These are phyloP conservation scores for Fraxinus greggii DNA, from an alignment of 305 asterid species.

Conservation along the genomic window DNA sequence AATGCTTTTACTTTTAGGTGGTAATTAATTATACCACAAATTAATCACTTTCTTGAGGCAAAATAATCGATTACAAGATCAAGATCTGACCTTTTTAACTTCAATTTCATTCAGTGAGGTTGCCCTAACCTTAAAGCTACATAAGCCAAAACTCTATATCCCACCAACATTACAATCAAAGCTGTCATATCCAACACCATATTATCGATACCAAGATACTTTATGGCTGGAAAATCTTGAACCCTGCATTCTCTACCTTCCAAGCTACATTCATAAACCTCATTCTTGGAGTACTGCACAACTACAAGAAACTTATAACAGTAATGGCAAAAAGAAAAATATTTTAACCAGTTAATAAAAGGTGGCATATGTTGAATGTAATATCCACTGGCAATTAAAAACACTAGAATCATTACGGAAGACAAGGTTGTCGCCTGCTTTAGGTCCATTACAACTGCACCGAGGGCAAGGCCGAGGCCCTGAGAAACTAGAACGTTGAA, in stretches of 20 bases:
- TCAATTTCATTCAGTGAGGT: constrained; percentile 7
- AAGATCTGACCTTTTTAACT: neutral
- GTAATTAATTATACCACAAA: neutral
- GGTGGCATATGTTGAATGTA: constrained; percentile 77
- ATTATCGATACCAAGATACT: constrained; percentile 52
- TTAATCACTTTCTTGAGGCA: neutral
- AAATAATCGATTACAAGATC: neutral
- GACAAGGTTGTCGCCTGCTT: constrained; percentile 71
- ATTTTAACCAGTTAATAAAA: constrained; percentile 72
- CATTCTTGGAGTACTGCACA: constrained; percentile 56
- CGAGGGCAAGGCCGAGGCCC: constrained; percentile 89
- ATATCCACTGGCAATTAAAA: constrained; percentile 72
- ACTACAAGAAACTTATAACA: constrained; percentile 71
- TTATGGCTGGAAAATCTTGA: constrained; percentile 58
- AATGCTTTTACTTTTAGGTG: too few relatives aligned
- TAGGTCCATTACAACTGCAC: constrained; percentile 79
- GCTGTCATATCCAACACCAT: constrained; percentile 59
- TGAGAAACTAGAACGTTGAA: constrained; percentile 80
- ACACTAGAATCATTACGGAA: constrained; percentile 76
- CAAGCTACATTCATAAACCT: constrained; percentile 62
- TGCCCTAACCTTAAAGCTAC: constrained; percentile 62
- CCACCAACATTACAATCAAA: constrained; percentile 69
- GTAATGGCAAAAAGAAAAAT: constrained; percentile 72
- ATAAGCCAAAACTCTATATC: constrained; percentile 74
- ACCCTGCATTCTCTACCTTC: constrained; percentile 50